phyloP scores from a whole-genome alignment of 768 basidiomycete species.

The Roridomyces roridus region DNA sequence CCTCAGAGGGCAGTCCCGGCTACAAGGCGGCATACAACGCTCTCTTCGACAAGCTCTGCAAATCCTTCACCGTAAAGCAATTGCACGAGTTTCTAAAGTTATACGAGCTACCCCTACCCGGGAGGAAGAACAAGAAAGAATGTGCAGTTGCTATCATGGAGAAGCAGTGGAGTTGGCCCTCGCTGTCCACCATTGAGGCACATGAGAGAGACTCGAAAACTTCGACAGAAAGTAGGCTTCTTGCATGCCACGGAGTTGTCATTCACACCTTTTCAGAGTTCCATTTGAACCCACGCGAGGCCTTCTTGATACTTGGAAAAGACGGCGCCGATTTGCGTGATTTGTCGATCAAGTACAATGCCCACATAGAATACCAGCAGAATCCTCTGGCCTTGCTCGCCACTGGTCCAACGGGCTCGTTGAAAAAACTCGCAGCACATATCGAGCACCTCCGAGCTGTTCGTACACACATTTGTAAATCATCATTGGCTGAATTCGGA shows the following conservation, averaged over 20 bases:
- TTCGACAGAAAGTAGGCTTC: conserved; percentile 53
- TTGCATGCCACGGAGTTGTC: conserved; percentile 16
- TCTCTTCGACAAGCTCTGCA: conserved; percentile 59
- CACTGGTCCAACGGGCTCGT: conserved; percentile 59
- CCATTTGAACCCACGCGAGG: conserved; percentile 59
- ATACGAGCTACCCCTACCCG: conserved; percentile 47
- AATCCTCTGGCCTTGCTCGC: conserved; percentile 65
- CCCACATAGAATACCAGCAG: conserved; percentile 63
- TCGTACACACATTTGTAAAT: conserved; percentile 16
- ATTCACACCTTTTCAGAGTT: conserved; percentile 49
- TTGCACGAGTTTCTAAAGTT: conserved; percentile 58
- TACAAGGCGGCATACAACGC: conserved; percentile 61
- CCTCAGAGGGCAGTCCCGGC: conserved; percentile 44
- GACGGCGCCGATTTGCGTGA: conserved; percentile 70
- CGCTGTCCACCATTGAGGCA: conserved; percentile 57
- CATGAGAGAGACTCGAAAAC: conserved; percentile 54
- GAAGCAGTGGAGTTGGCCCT: conserved; percentile 73
- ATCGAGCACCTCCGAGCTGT: conserved; percentile 59
- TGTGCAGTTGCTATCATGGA: conserved; percentile 63
- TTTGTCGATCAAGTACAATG: conserved; percentile 63
- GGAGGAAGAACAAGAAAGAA: conserved; percentile 43
- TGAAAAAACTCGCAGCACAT: conserved; percentile 54
- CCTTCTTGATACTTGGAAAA: conserved; percentile 77
- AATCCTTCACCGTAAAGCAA: conserved; percentile 70
- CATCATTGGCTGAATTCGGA: not conserved